Evolutionary conservation across 306 rosid species (phyloP).

Genomic region (Glycyrrhiza uralensis): DNA sequence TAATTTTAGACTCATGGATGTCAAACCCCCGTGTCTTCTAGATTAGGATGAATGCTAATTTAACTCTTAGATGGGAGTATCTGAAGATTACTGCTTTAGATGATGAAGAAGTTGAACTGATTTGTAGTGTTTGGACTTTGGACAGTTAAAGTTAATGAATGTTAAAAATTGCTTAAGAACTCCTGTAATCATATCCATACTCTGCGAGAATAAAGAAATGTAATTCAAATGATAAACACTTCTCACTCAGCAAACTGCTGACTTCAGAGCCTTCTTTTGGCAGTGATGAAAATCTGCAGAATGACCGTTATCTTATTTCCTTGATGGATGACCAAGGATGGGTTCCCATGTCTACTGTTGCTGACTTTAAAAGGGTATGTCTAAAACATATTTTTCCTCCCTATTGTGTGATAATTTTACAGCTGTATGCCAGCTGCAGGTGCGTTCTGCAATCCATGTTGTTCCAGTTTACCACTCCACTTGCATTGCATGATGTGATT

Average conservation of each 20-base stretch:
- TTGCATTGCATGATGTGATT: not conserved
- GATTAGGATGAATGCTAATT: conserved; percentile 10
- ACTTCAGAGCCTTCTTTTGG: conserved; percentile 48
- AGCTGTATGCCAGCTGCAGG: not conserved
- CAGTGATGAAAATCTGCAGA: conserved; percentile 95
- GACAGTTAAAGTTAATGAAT: not conserved
- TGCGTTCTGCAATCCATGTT: conserved; percentile 8
- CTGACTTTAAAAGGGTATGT: conserved; percentile 88
- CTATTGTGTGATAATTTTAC: not conserved
- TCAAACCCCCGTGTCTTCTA: not conserved
- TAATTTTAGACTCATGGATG: not conserved
- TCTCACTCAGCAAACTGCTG: conserved; percentile 30
- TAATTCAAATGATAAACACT: not conserved
- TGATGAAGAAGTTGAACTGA: conserved; percentile 20
- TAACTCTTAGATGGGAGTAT: not conserved
- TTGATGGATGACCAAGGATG: conserved; percentile 96
- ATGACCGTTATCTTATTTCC: conserved; percentile 65
- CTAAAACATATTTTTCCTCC: conserved; percentile 2
- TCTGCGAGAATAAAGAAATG: not conserved
- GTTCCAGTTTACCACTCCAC: conserved; percentile 8
- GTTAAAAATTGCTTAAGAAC: not conserved
- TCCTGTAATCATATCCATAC: not conserved
- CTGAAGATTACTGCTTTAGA: not conserved
- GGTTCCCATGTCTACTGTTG: conserved; percentile 69
- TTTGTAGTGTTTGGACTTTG: conserved; percentile 4